phyloP scores from a whole-genome alignment of 2,329 filamentous ascomycete species.

The Aspergillus sp. region DNA sequence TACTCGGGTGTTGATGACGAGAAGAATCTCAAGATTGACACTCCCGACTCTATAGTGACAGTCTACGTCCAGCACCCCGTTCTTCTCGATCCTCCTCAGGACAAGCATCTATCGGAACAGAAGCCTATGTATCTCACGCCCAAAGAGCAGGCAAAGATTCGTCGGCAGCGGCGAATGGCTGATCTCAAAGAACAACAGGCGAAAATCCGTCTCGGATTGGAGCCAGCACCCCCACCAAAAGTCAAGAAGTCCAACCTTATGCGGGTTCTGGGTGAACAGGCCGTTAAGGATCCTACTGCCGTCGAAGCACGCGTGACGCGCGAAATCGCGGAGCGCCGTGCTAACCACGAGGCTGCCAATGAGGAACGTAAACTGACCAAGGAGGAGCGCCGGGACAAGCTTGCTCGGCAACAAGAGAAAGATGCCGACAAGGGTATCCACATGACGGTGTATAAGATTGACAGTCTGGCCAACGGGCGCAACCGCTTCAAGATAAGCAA shows the following conservation, averaged over 20 bases:
- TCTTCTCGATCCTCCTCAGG: conserved; percentile 84
- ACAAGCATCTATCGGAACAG: conserved; percentile 72
- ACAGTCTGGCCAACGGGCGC: conserved; percentile 84
- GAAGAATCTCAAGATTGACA: conserved; percentile 68
- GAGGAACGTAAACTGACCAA: conserved; percentile 84
- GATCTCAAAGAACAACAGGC: conserved; percentile 95
- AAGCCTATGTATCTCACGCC: conserved; percentile 92
- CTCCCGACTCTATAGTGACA: conserved; percentile 83
- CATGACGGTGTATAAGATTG: conserved; percentile 84
- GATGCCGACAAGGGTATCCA: conserved; percentile 85
- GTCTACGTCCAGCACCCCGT: conserved; percentile 91
- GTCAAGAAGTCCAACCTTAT: conserved; percentile 98
- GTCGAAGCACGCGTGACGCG: conserved; percentile 92
- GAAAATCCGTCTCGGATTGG: conserved; percentile 87
- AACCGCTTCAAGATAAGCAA: conserved; percentile 91
- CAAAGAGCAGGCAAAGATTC: conserved; percentile 87
- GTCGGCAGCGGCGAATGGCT: conserved; percentile 84
- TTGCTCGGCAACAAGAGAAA: conserved; percentile 76
- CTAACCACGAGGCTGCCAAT: conserved; percentile 75
- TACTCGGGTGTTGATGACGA: conserved; percentile 71
- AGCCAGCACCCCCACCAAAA: conserved; percentile 88
- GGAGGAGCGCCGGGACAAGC: conserved; percentile 81
- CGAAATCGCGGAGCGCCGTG: conserved; percentile 83
- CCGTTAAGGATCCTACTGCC: conserved; percentile 93
- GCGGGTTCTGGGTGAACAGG: conserved; percentile 89